Percentiles rank a stretch among this genome's conserved stretches.
These are phyloP conservation scores for Lentinula aciculospora DNA, from an alignment of 768 basidiomycete genomes.

Conservation along the genomic window DNA sequence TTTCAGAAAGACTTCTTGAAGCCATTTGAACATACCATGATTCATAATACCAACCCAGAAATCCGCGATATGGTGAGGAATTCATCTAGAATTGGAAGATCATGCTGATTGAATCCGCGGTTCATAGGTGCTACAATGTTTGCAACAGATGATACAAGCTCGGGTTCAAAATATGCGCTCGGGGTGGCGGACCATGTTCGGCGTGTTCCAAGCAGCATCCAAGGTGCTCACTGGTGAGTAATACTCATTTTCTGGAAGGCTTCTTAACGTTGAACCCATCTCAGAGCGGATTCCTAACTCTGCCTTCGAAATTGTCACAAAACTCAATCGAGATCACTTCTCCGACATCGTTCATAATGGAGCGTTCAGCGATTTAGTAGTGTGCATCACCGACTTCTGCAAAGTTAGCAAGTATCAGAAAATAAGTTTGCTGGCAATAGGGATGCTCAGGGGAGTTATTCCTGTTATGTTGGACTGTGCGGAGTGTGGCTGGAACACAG, in stretches of 20 bases:
- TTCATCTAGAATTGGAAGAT: background rate
- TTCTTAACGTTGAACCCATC: background rate
- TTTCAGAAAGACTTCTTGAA: constrained; percentile 99
- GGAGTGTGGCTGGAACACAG: constrained; percentile 42
- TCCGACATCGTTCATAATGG: constrained; percentile 87
- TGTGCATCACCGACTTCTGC: constrained; percentile 98
- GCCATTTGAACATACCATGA: constrained; percentile 98
- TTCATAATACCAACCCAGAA: constrained; percentile 92
- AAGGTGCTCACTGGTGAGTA: constrained; percentile 78
- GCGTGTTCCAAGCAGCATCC: constrained; percentile 94
- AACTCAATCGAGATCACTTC: constrained; percentile 89
- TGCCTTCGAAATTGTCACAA: constrained; percentile 93
- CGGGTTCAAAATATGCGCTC: constrained; percentile 93
- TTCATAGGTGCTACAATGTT: constrained; percentile 84
- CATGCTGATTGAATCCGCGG: constrained; percentile 8
- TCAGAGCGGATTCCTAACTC: constrained; percentile 86
- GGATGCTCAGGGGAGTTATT: constrained; percentile 91
- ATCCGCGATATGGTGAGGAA: constrained; percentile 85
- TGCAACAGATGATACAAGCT: constrained; percentile 98
- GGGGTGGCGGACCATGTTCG: constrained; percentile 99
- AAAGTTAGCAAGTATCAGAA: constrained; percentile 99
- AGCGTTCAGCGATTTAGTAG: constrained; percentile 91
- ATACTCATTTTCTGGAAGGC: background rate
- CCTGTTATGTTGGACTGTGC: constrained; percentile 85
- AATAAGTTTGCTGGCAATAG: constrained; percentile 92